Base-by-base conservation (phyloP, 352 stramenopile species). In the Pythium utonaiense region DNA sequence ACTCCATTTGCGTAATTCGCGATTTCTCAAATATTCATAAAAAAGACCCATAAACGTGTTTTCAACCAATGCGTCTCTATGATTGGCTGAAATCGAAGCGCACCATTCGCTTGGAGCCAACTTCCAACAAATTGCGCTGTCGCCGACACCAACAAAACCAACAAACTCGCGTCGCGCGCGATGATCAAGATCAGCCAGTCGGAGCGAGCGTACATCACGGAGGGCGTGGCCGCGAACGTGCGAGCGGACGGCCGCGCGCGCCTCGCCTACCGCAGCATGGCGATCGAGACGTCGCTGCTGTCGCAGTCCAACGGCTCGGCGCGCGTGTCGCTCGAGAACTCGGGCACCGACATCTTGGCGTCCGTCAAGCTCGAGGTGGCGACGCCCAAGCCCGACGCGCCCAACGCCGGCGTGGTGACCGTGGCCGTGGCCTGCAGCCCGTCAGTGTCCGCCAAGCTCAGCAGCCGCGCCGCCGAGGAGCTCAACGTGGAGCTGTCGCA, bases 181-280 rank as follows among this genome's bases (percentile, higher is more conserved):
- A 92, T 90, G 83, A 77, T 89, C 41, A 85, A 88, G 73, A 78
- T 92, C 60, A 89, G 78, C 47, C 41, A 70, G 63, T 91, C 83
- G 40, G 81, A 93, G 76, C 80, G 83, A 49, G 59, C 74, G 56
- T 93, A 82, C 62, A 90, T 93, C 61, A 68, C 66, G 48, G 78
- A 88, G 49, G 83, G 83, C 53, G 75, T 93, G 31, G 80, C 73
- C n/a, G 70, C 76, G 25, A 74, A 89, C 57, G 77, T 91, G 45
- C 83, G 83, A 57, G 80, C 78, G 7, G 83, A 93, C 47, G 77
- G 80, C 10, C 83, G 83, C 48, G 63, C 71, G 33, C 80, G 83
- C 3, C 71, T 91, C 25, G 78, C 73, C 28, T 88, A 88, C 67
- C 81, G 83, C 54, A 76, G 59, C 53, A 53, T 89, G 41, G 62